A percentile compares a stretch with the other conserved stretches of the same genome.
Evolutionary conservation across 2,329 filamentous ascomycete genomes (phyloP).

Genomic region (Neoarthrinium moseri): DNA sequence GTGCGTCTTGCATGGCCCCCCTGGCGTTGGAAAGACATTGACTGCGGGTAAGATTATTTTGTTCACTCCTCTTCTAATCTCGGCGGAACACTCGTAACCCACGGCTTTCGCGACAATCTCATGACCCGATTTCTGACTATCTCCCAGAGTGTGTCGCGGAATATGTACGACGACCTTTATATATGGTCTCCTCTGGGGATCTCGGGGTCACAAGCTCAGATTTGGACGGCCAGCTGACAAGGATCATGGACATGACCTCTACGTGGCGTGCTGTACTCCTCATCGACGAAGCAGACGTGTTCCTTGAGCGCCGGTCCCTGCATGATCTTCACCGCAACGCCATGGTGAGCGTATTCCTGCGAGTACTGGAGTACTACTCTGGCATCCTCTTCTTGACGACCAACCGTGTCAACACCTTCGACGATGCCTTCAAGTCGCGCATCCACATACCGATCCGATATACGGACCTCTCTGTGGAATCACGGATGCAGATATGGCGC

Average conservation of each 20-base stretch:
- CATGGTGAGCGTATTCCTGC: conserved; percentile 17
- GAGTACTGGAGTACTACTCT: conserved; percentile 9
- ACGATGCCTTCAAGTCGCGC: conserved; percentile 8
- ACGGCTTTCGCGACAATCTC: neutral
- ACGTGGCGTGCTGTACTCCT: conserved; percentile 34
- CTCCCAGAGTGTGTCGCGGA: conserved; percentile 30
- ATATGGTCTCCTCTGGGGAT: conserved; percentile 28
- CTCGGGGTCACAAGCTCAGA: conserved; percentile 22
- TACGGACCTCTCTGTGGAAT: conserved; percentile 4
- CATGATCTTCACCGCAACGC: conserved; percentile 12
- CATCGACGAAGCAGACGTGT: conserved; percentile 28
- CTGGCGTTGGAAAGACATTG: conserved; percentile 41
- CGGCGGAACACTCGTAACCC: too few species aligned
- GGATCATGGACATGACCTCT: conserved; percentile 36
- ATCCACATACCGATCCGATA: conserved; percentile 9
- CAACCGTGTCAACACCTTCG: conserved; percentile 3
- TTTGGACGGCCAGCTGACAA: conserved; percentile 17
- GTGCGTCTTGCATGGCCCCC: conserved; percentile 43
- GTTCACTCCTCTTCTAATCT: neutral
- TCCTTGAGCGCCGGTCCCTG: conserved; percentile 29
- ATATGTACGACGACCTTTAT: conserved; percentile 27
- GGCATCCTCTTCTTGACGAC: conserved; percentile 9
- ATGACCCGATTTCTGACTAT: neutral
- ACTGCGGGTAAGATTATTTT: conserved; percentile 23
- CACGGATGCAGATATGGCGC: conserved; percentile 24